Conservation (phyloP, 2,329 filamentous ascomycete genomes). For the Falciphora oryzae region DNA sequence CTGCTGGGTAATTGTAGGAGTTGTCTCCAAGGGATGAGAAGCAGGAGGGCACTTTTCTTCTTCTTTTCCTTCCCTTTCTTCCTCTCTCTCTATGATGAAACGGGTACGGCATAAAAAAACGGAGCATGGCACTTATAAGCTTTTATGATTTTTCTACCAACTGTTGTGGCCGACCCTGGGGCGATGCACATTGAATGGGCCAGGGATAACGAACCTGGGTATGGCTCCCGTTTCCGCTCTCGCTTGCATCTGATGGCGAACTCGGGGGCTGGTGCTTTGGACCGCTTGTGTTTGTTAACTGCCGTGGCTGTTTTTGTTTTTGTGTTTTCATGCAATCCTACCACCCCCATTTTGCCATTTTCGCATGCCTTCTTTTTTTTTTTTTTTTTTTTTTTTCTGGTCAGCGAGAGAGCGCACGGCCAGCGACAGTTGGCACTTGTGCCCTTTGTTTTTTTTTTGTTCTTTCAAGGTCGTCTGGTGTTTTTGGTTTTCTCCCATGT, state of each 20-base stretch:
- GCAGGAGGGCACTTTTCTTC: not conserved
- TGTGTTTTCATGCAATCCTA: not conserved
- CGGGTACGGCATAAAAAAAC: not conserved
- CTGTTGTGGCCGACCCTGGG: not conserved
- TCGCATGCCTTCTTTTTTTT: not conserved
- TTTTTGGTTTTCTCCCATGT: not conserved
- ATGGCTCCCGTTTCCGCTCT: not conserved
- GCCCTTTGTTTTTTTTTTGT: not conserved
- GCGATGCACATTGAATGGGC: not conserved
- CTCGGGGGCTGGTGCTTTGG: not conserved
- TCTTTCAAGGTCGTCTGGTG: not conserved
- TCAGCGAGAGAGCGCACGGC: not conserved
- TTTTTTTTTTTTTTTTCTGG: not conserved
- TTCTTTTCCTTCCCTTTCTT: not conserved
- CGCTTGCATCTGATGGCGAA: not conserved
- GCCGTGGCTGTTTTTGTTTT: not conserved
- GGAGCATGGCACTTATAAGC: not conserved
- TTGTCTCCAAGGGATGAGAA: not conserved
- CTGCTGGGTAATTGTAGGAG: not conserved
- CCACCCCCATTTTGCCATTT: not conserved
- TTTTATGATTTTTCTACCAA: slow-evolving; percentile 1
- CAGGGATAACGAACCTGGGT: not conserved
- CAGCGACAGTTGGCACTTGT: not conserved
- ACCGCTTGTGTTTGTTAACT: not conserved
- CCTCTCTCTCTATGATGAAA: not conserved